phyloP scores from a whole-genome alignment of 768 basidiomycete species.

The Xerocomellus intermedius region DNA sequence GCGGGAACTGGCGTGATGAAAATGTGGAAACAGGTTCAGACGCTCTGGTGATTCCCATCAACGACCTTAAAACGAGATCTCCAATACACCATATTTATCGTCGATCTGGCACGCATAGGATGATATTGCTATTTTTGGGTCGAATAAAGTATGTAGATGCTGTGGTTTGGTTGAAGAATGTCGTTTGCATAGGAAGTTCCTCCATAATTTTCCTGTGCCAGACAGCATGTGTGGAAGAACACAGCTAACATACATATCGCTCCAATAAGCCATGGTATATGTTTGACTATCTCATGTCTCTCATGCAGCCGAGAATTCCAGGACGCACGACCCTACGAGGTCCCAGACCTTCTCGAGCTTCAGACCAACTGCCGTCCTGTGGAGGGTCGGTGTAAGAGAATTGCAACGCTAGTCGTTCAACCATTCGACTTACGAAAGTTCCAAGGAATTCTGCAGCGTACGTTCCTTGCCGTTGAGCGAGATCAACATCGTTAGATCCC shows the following conservation, averaged over 20 bases:
- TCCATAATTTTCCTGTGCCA: too few relatives aligned
- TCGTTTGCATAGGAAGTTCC: too few relatives aligned
- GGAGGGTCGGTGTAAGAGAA: not conserved
- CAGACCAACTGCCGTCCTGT: slow-evolving; percentile 24
- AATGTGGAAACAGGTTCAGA: slow-evolving; percentile 61
- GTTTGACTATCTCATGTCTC: not conserved
- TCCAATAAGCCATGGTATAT: not conserved
- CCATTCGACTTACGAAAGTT: slow-evolving; percentile 26
- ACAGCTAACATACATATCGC: not conserved
- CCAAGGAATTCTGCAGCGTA: slow-evolving; percentile 27
- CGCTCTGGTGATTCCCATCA: slow-evolving; percentile 25
- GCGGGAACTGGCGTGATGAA: slow-evolving; percentile 75
- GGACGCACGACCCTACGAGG: slow-evolving; percentile 24
- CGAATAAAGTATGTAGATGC: not conserved
- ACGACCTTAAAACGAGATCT: not conserved
- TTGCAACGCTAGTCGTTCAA: not conserved
- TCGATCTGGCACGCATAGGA: not conserved
- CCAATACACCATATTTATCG: not conserved
- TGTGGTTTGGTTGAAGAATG: not conserved
- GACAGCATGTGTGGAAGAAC: not conserved
- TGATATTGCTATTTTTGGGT: not conserved
- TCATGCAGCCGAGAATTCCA: slow-evolving; percentile 27
- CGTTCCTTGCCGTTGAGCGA: slow-evolving; percentile 34
- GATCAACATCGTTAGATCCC: slow-evolving; percentile 32
- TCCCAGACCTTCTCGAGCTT: slow-evolving; percentile 35